A percentile compares a stretch with the other conserved stretches of the same genome.
phyloP scores from a whole-genome alignment of 345 rosid species.

The Erucastrum elatum region DNA sequence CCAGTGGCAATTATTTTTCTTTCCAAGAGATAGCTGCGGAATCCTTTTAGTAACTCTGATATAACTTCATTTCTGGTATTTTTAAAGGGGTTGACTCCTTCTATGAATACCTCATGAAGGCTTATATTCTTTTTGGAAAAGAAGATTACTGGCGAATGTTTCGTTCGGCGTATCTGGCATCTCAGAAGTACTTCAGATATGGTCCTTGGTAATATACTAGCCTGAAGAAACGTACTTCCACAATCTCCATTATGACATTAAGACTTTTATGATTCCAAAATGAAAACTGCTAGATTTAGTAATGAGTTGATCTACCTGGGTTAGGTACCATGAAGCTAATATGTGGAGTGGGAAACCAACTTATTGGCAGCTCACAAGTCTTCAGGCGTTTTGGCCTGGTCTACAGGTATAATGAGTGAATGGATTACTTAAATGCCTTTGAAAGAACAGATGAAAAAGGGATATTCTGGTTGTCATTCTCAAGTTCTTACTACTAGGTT shows the following conservation, averaged over 20 bases:
- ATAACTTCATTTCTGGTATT: slow-evolving; percentile 40
- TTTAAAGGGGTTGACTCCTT: slow-evolving; percentile 92
- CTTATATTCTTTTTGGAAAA: slow-evolving; percentile 91
- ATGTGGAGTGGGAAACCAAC: slow-evolving; percentile 97
- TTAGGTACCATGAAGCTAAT: slow-evolving; percentile 97
- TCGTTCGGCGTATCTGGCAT: slow-evolving; percentile 85
- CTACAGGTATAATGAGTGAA: slow-evolving; percentile 63
- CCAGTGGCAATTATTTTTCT: neutral
- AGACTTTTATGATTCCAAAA: neutral
- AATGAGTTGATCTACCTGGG: slow-evolving; percentile 16
- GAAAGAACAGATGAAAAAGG: slow-evolving; percentile 8
- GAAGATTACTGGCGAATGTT: slow-evolving; percentile 97
- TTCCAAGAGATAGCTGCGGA: neutral
- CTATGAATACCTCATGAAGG: slow-evolving; percentile 91
- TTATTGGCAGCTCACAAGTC: slow-evolving; percentile 98
- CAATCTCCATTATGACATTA: slow-evolving; percentile 7
- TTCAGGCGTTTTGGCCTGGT: slow-evolving; percentile 99
- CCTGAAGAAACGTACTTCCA: slow-evolving; percentile 16
- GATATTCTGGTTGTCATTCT: slow-evolving; percentile 35
- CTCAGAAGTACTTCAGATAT: slow-evolving; percentile 88
- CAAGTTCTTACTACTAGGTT: slow-evolving; percentile 56
- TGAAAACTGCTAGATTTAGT: slow-evolving; percentile 15
- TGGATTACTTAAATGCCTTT: neutral
- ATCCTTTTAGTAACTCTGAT: neutral
- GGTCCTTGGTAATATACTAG: slow-evolving; percentile 78